These are phyloP conservation scores for Groenewaldozyma sp. DNA, from an alignment of 1,139 yeast genomes.

Conservation along the genomic window DNA sequence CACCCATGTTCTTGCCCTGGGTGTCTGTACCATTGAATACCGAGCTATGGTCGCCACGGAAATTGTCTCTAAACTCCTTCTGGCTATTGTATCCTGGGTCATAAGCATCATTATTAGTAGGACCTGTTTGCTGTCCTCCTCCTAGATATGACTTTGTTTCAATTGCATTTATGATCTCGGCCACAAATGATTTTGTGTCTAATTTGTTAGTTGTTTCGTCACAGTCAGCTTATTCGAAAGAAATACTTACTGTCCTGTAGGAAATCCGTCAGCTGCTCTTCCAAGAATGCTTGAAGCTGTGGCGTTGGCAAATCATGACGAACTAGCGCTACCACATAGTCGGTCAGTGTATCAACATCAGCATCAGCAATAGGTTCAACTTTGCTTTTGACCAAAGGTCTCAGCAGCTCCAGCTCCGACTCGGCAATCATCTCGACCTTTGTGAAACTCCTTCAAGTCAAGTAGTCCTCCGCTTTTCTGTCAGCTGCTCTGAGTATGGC, in stretches of 20 bases:
- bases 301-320: constrained; percentile 29
- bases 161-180: constrained; percentile 1
- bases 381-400: constrained; percentile 32
- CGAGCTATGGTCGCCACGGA: too few species aligned
- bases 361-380: constrained; percentile 32
- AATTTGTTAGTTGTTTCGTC: not conserved
- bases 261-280: constrained; percentile 33
- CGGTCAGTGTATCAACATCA: constrained; percentile 37
- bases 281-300: constrained; percentile 27
- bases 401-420: constrained; percentile 18
- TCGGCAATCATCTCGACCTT: constrained; percentile 20
- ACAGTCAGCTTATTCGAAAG: too few species aligned
- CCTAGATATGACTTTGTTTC: constrained; percentile 1
- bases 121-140: not conserved
- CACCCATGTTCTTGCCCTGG: too few species aligned
- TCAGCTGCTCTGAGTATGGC: too few species aligned
- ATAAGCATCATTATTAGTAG: not conserved
- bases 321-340: constrained; percentile 37
- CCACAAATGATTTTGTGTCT: constrained; percentile 5
- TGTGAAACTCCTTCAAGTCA: too few species aligned
- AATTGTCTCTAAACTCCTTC: not conserved
- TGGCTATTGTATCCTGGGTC: not conserved
- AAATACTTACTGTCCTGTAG: constrained; percentile 18
- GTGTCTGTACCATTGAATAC: too few species aligned
- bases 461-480: too few species aligned